Base-by-base conservation (phyloP, 2,329 filamentous ascomycete species). In the Fusarium palustre region DNA sequence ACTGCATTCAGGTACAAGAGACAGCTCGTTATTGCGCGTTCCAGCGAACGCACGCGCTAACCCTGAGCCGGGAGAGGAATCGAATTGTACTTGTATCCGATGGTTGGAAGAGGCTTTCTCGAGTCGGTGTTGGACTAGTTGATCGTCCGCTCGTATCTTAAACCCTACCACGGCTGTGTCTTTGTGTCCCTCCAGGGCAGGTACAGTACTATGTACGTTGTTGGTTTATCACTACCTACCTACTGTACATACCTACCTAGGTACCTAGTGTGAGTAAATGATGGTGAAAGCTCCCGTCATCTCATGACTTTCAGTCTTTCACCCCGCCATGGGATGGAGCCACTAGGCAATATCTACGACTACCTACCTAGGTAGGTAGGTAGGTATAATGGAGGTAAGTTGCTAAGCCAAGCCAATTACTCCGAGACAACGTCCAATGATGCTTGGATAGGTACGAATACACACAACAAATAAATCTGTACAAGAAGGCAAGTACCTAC, bases 21-120 rank as follows among this genome's bases (percentile, higher is more conserved):
- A 28, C 12, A 43, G 20, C 43, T 55, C 48, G 54, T 60, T n/a
- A 49, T 33, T 60, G 25, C 24, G 50, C 61, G 62, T 65, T 65
- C 62, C 61, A 60, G 54, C 18, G 31, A 42, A 33, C 39, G 22
- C 36, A 60, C 61, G 18, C 62, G 54, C 62, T 65, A 65, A 43
- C 36, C 55, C 61, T 48, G 47, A 66, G 47, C 55, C 47, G 61
- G 62, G 55, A 36, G 18, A 39, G 24, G n/a, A 34, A 54, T 55
- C 45, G 36, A 48, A 36, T 49, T 48, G 20, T n/a, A 30, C 31
- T 20, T 38, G 28, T 48, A 46, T 38, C 11, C 43, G 11, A 39
- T 45, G 24, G 12, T n/a, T 7, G 16, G 46, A n/a, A 24, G 24
- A 53, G 64, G 39, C 31, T 49, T 49, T 34, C 47, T 64, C 6